Evolutionary conservation across 2,329 filamentous ascomycete genomes (phyloP).

Genomic region (Zymoseptoria crescenta): DNA sequence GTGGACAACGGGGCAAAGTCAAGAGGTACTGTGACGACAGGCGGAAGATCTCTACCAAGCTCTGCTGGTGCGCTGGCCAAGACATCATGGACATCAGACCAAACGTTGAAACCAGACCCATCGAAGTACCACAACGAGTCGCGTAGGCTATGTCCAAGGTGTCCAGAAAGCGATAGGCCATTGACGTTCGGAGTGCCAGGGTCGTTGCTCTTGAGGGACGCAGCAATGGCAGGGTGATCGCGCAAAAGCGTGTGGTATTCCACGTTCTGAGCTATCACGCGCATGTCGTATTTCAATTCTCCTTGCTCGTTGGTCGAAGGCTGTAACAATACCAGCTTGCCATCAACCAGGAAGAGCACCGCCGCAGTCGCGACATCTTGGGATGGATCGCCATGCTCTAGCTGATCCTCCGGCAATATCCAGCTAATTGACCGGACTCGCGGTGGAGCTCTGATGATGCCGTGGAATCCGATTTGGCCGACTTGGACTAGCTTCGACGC

Average conservation of each 20-base stretch:
- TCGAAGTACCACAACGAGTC: constrained; percentile 96
- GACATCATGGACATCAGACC: constrained; percentile 82
- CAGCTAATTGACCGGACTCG: constrained; percentile 89
- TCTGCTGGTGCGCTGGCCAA: constrained; percentile 62
- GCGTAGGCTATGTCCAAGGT: constrained; percentile 49
- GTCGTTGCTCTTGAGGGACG: constrained; percentile 11
- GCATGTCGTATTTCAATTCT: constrained; percentile 95
- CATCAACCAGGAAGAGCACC: constrained; percentile 92
- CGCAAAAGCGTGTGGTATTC: constrained; percentile 92
- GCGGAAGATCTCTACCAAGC: constrained; percentile 60
- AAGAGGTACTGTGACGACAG: constrained; percentile 68
- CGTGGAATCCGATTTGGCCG: constrained; percentile 96
- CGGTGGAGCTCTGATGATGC: constrained; percentile 87
- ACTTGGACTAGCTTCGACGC: constrained; percentile 73
- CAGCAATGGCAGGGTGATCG: constrained; percentile 52
- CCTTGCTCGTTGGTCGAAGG: constrained; percentile 75
- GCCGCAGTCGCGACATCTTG: constrained; percentile 91
- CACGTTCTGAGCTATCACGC: constrained; percentile 88
- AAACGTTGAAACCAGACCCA: constrained; percentile 74
- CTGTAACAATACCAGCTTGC: constrained; percentile 86
- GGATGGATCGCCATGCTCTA: constrained; percentile 86
- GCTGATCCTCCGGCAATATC: constrained; percentile 85
- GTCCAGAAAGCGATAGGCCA: constrained; percentile 14
- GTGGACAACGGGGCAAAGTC: constrained; percentile 94
- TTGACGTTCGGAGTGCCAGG: constrained; percentile 11